A percentile compares a stretch with the other conserved stretches of the same genome.
These are phyloP conservation scores for Amphicarpaea edgeworthii DNA, from an alignment of 306 rosid genomes.

Conservation along the genomic window DNA sequence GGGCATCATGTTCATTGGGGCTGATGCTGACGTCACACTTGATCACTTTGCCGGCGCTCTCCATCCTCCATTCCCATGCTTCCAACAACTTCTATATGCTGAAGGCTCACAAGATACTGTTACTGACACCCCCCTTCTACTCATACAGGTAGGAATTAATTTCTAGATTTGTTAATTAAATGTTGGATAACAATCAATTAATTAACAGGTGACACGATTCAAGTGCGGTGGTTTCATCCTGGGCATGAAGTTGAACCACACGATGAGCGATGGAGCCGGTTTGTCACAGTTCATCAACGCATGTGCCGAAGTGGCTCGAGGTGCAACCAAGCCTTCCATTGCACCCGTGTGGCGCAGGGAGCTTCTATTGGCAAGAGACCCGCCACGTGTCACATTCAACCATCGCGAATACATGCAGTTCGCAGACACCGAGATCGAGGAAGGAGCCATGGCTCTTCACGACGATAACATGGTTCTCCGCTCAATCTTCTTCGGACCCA, in stretches of 20 bases:
- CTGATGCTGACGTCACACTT: conserved; percentile 53
- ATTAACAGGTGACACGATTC: conserved; percentile 44
- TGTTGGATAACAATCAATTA: no score
- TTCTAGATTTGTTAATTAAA: no score
- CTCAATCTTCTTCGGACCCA: conserved; percentile 43
- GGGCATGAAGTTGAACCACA: not conserved
- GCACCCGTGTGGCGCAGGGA: conserved; percentile 51
- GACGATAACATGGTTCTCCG: not conserved
- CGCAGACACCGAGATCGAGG: not conserved
- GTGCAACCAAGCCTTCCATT: conserved; percentile 42
- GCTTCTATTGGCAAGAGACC: conserved; percentile 44
- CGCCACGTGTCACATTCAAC: conserved; percentile 43
- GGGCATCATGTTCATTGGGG: conserved; percentile 56
- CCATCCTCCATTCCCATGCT: conserved; percentile 55
- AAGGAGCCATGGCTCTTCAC: not conserved
- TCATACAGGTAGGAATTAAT: no score
- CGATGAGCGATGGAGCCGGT: conserved; percentile 39
- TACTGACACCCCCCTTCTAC: not conserved
- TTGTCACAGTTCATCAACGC: conserved; percentile 28
- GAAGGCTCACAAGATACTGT: conserved; percentile 49
- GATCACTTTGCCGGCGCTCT: conserved; percentile 45
- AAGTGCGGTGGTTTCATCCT: conserved; percentile 50
- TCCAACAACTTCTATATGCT: conserved; percentile 51
- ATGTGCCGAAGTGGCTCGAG: conserved; percentile 38
- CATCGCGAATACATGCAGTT: conserved; percentile 39